A percentile compares a stretch with the other conserved stretches of the same genome.
phyloP scores from a whole-genome alignment of 176 grass and related monocot species.

The Oryza nivara region DNA sequence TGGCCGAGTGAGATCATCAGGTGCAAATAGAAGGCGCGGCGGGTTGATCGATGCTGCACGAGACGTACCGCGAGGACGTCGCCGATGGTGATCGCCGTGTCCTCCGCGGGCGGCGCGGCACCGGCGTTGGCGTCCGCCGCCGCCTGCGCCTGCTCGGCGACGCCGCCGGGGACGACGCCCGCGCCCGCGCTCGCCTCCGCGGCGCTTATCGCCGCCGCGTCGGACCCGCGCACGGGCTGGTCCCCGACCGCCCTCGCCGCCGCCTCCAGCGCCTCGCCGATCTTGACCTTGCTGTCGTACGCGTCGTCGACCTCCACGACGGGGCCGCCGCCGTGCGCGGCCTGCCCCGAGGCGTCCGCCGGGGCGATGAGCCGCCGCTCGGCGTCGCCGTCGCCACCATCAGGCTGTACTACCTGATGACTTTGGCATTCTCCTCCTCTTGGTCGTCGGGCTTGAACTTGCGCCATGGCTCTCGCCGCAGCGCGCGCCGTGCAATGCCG shows the following conservation, averaged over 20 bases:
- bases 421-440: no score
- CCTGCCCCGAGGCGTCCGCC: no score
- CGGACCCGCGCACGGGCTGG: constrained; percentile 24
- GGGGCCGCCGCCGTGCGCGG: constrained; percentile 23
- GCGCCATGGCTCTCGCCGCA: neutral
- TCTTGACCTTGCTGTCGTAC: constrained; percentile 34
- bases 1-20: no score
- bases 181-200: constrained; percentile 36
- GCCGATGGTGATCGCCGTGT: constrained; percentile 43
- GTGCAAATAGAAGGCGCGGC: no score
- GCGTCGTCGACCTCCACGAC: constrained; percentile 23
- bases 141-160: constrained; percentile 49
- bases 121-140: constrained; percentile 51
- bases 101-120: constrained; percentile 14
- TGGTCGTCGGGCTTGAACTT: no score
- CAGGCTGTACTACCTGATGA: no score
- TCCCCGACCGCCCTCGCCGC: no score
- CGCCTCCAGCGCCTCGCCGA: neutral
- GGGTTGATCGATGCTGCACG: no score
- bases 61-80: constrained; percentile 60
- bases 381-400: no score
- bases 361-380: no score
- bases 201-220: constrained; percentile 57
- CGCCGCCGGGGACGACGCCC: constrained; percentile 34
- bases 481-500: no score